Conservation (phyloP, 2,329 filamentous ascomycete species). For the Tolypocladium paradoxum region DNA sequence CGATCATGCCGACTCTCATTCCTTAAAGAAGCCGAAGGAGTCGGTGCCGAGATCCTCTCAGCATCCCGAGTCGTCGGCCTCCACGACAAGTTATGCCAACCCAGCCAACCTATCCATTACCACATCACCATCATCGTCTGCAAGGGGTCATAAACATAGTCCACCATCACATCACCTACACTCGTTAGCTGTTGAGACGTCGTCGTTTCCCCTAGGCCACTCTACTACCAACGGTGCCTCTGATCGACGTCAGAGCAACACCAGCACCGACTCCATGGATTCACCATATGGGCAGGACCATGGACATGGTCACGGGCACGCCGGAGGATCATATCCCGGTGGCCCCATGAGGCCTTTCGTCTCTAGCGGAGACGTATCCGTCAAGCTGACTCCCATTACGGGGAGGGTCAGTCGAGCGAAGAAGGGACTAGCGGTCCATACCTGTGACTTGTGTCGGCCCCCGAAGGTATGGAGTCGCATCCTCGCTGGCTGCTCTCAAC, state of each 20-base stretch:
- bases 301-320: conserved; percentile 9
- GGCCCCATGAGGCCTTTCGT: conserved; percentile 30
- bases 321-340: conserved; percentile 15
- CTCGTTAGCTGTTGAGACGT: conserved; percentile 12
- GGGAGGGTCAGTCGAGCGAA: conserved; percentile 46
- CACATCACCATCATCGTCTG: conserved; percentile 18
- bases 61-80: conserved; percentile 21
- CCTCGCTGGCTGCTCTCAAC: not conserved
- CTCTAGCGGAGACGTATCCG: conserved; percentile 24
- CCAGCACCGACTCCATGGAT: conserved; percentile 41
- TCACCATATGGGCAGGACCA: conserved; percentile 17
- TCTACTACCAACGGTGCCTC: conserved; percentile 9
- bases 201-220: conserved; percentile 15
- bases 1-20: conserved; percentile 29
- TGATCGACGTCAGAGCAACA: conserved; percentile 31
- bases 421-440: conserved; percentile 48
- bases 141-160: conserved; percentile 23
- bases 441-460: conserved; percentile 39
- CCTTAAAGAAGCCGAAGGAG: conserved; percentile 34
- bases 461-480: conserved; percentile 31
- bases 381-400: conserved; percentile 46
- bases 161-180: conserved; percentile 18
- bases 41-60: conserved; percentile 23
- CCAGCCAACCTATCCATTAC: conserved; percentile 19
- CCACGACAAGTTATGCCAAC: conserved; percentile 28